Conservation (phyloP, 2,329 filamentous ascomycete genomes). For the Fusarium dimerum region DNA sequence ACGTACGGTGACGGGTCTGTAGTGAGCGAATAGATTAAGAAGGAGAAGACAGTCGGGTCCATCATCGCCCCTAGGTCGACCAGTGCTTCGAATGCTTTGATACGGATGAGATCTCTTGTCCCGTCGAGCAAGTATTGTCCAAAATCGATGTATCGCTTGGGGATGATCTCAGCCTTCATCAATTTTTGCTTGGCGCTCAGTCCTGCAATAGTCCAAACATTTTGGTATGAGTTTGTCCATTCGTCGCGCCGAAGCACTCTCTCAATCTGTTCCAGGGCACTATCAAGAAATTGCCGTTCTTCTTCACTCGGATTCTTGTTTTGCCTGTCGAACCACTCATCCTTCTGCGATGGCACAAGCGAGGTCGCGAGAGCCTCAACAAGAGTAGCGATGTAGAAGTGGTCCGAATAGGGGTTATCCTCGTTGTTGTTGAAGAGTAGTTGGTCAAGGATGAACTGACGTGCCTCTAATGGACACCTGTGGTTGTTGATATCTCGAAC, state of each 20-base stretch:
- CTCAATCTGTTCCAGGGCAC: conserved; percentile 64
- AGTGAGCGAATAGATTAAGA: conserved; percentile 59
- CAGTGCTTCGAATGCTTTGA: conserved; percentile 66
- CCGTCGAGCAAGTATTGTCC: conserved; percentile 66
- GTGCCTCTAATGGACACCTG: conserved; percentile 75
- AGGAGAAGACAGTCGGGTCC: conserved; percentile 54
- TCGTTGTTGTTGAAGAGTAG: conserved; percentile 94
- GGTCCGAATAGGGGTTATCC: conserved; percentile 85
- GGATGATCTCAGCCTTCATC: conserved; percentile 66
- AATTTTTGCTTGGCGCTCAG: conserved; percentile 61
- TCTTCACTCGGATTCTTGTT: conserved; percentile 48
- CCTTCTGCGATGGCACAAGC: conserved; percentile 52
- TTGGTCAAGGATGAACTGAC: conserved; percentile 84
- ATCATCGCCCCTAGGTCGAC: conserved; percentile 63
- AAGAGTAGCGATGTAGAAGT: conserved; percentile 81
- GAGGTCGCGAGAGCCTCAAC: conserved; percentile 64
- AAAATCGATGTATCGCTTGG: conserved; percentile 55
- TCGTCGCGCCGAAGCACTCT: conserved; percentile 68
- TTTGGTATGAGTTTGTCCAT: conserved; percentile 68
- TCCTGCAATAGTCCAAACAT: conserved; percentile 64
- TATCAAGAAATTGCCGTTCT: conserved; percentile 51
- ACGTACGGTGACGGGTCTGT: conserved; percentile 66
- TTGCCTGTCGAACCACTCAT: conserved; percentile 46
- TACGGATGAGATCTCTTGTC: conserved; percentile 62
- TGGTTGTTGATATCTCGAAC: conserved; percentile 71